Conservation (phyloP, 148 eudicot species). For the Linanthus parryae region DNA sequence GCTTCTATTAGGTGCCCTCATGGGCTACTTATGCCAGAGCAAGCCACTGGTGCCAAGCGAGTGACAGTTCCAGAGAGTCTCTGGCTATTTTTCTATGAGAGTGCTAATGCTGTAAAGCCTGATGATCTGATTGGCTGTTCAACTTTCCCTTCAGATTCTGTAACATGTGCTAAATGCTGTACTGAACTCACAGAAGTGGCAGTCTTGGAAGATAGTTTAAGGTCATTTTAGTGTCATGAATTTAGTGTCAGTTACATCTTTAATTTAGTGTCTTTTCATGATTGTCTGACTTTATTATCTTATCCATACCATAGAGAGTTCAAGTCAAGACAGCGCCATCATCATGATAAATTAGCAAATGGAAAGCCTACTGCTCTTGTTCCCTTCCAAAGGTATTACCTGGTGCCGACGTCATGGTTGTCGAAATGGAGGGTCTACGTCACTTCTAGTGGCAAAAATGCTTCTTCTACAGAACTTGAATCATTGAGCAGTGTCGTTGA, state of each 20-base stretch:
- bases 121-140: constrained; percentile 71
- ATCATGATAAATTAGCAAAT: constrained; percentile 79
- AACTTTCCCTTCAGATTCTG: constrained; percentile 60
- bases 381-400: constrained; percentile 52
- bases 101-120: constrained; percentile 69
- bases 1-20: constrained; percentile 88
- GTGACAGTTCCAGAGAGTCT: constrained; percentile 76
- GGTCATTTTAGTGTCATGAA: constrained; percentile 36
- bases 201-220: constrained; percentile 52
- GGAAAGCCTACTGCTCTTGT: constrained; percentile 51
- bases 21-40: constrained; percentile 86
- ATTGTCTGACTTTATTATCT: constrained; percentile 15
- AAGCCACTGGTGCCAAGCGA: constrained; percentile 80
- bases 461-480: constrained; percentile 60
- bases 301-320: constrained; percentile 51
- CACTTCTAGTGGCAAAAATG: constrained; percentile 59
- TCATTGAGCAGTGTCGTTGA: constrained; percentile 36
- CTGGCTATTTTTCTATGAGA: constrained; percentile 71
- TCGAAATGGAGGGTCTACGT: constrained; percentile 78
- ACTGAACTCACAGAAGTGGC: constrained; percentile 66
- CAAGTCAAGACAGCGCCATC: constrained; percentile 74
- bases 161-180: constrained; percentile 57
- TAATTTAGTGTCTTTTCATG: not conserved
- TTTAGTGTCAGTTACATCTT: too few species aligned
- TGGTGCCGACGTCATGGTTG: constrained; percentile 87